phyloP scores from a whole-genome alignment of 768 basidiomycete genomes.

The Gyrodon lividus region DNA sequence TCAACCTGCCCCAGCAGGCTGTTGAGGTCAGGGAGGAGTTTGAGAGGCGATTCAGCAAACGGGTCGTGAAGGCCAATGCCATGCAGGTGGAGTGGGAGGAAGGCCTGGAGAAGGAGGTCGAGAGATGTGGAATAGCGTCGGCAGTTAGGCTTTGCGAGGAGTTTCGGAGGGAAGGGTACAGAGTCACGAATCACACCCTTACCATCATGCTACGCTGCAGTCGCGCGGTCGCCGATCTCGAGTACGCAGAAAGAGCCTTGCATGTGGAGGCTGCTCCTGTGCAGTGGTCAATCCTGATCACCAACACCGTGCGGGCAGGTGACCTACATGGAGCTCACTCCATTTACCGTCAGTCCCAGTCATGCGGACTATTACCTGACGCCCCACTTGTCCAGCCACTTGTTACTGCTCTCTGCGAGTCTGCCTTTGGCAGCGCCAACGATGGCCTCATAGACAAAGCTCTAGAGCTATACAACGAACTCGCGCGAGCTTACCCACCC shows the following conservation, averaged over 20 bases:
- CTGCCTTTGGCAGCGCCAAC: slow-evolving; percentile 33
- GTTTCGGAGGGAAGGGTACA: slow-evolving; percentile 34
- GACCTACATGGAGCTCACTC: slow-evolving; percentile 42
- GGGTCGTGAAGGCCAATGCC: slow-evolving; percentile 26
- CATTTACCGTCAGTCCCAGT: slow-evolving; percentile 48
- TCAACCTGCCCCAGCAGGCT: slow-evolving; percentile 37
- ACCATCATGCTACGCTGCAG: slow-evolving; percentile 44
- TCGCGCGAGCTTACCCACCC: slow-evolving; percentile 35
- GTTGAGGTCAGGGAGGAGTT: slow-evolving; percentile 41
- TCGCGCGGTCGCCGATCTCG: slow-evolving; percentile 41
- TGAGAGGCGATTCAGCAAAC: slow-evolving; percentile 29
- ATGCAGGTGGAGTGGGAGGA: slow-evolving; percentile 31
- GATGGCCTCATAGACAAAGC: slow-evolving; percentile 52
- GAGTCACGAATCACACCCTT: slow-evolving; percentile 32
- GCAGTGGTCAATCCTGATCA: slow-evolving; percentile 58
- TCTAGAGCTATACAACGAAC: slow-evolving; percentile 50
- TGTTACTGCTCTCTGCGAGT: slow-evolving; percentile 48
- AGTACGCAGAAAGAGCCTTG: slow-evolving; percentile 41
- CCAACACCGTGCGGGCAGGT: slow-evolving; percentile 43
- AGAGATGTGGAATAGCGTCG: slow-evolving; percentile 32
- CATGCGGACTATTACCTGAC: slow-evolving; percentile 46
- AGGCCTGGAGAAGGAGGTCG: slow-evolving; percentile 29
- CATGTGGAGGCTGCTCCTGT: slow-evolving; percentile 38
- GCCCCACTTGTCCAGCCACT: slow-evolving; percentile 54
- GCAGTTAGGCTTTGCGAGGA: slow-evolving; percentile 37